A percentile compares a stretch with the other conserved stretches of the same genome.
Conservation (phyloP, 352 stramenopile species). For the Pythium chondricola region DNA sequence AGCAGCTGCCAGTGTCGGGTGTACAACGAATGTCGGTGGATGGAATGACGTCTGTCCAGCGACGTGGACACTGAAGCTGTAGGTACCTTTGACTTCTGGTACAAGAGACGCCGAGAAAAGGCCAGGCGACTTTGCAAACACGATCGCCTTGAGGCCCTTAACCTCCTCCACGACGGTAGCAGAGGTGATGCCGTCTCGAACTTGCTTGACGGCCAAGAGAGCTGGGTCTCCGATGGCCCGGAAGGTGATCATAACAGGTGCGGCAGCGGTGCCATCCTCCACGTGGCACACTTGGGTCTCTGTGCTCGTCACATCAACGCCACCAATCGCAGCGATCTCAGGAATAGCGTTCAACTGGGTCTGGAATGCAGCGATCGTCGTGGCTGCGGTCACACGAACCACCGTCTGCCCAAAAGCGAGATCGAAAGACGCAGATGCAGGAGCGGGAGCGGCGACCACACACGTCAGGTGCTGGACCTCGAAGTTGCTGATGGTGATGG, state of each 20-base stretch:
- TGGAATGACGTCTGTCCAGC: slow-evolving; percentile 42
- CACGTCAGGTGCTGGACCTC: slow-evolving; percentile 56
- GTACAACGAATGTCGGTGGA: slow-evolving; percentile 70
- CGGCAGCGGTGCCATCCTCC: slow-evolving; percentile 16
- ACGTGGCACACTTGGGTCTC: slow-evolving; percentile 35
- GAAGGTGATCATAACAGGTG: slow-evolving; percentile 44
- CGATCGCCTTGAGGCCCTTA: slow-evolving; percentile 67
- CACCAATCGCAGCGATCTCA: slow-evolving; percentile 31
- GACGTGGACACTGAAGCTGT: slow-evolving; percentile 53
- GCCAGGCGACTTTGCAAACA: slow-evolving; percentile 43
- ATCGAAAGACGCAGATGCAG: slow-evolving; percentile 36
- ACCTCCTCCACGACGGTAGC: slow-evolving; percentile 38
- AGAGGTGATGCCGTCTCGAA: slow-evolving; percentile 46
- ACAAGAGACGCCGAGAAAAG: slow-evolving; percentile 83
- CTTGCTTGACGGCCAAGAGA: slow-evolving; percentile 28
- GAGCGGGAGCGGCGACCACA: slow-evolving; percentile 26
- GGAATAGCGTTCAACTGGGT: slow-evolving; percentile 45
- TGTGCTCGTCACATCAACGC: slow-evolving; percentile 40
- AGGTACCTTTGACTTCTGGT: slow-evolving; percentile 71
- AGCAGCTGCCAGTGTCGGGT: slow-evolving; percentile 68
- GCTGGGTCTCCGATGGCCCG: slow-evolving; percentile 34
- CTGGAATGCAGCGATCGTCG: slow-evolving; percentile 24
- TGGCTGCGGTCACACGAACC: slow-evolving; percentile 29
- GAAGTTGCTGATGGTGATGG: slow-evolving; percentile 43
- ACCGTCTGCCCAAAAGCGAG: slow-evolving; percentile 38